Evolutionary conservation across 1,139 yeast genomes (phyloP), one percentile per base, ranked within the genome.

Genomic region (Suhomyces coccinellae): DNA sequence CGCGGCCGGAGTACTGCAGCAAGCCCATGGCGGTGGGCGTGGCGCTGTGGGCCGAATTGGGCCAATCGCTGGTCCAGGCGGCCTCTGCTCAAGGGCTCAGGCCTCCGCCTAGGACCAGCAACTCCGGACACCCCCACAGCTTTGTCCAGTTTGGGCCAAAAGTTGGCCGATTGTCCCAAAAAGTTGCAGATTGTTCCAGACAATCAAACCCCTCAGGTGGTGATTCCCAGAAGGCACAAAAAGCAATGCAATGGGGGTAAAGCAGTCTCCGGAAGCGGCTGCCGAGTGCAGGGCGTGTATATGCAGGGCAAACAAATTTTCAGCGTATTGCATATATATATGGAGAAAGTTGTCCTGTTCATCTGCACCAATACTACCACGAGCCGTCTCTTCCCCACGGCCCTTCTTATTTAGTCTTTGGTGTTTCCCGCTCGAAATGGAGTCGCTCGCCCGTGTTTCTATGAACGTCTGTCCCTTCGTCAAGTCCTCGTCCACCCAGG

Each of bases 401-500:
- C 15, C 24, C 8, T 20, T 20, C 24, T 20, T 20, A 20, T 20
- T 20, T 26, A 26, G 29, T 26, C 29, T n/a, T n/a, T 11, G 29
- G 29, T 26, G 29, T 26, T 26, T 10, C n/a, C n/a, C 29, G 6
- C n/a, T 26, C 29, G 29, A 35, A 34, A 90, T 90, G 97, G 97
- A 90, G 64, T 70, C 89, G 17, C 67, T 88, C 46, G 82, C 91
- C 38, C 84, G 85, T 56, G 86, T 85, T 54, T 87, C 96, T 26
- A 77, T 85, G 73, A 79, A 75, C 56, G 81, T 86, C 46, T 91
- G 98, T 63, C 97, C 97, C 22, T 91, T 88, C 65, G 82, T 91
- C 60, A 83, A 82, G 64, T 77, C 88, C 27, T 75, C 86, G 29
- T 76, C 91, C 10, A 70, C 83, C 29, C 75, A 79, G 47, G 78